Base-by-base conservation (phyloP, 352 stramenopile genomes). In the Blastocystis sp. region DNA sequence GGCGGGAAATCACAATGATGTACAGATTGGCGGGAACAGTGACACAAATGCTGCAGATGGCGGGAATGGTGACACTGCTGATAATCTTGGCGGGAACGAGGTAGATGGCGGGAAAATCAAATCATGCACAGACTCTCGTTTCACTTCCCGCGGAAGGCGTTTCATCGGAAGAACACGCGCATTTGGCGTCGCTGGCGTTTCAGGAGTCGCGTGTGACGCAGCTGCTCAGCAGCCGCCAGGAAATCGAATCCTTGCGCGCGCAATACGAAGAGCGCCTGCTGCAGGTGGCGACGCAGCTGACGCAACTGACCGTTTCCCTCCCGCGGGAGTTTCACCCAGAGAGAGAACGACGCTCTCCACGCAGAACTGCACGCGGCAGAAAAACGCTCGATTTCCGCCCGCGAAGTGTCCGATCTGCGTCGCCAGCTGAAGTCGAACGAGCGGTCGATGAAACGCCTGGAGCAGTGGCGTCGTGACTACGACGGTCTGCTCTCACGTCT, bases 341-440 rank as follows among this genome's bases (percentile, higher is more conserved):
- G 67, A 40, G 67, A 78, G 44, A 78, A 78, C 49, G n/a, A 54
- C 9, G 4, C 44, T 21, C 44, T 78, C 9, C 67, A 78, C 1
- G 36, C 87, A 40, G 1, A 56, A 29, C 57, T 88, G n/a, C 7
- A 49, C 34, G 53, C 73, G 44, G 67, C 84, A 1, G 48, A 59
- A 21, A 75, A 87, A 34, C 53, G 88, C 42, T 21, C 21, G 11
- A 21, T 40, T 4, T 84, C 24, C 21, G 42, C 44, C 11, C 69
- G 29, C n/a, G 46, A 65, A 46, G 6, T 87, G 36, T 40, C 18
- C 7, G 69, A 67, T 3, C 38, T 87, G 24, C 38, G 73, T 11
- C 42, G 54, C 27, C 40, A 63, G 36, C 48, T 87, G 69, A 57
- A 65, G 44, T 48, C 44, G n/a, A 87, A 87, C 40, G 84, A 87